Evolutionary conservation across 1,284 basidiomycete genomes (phyloP).

Genomic region (Microbotryum scabiosae): DNA sequence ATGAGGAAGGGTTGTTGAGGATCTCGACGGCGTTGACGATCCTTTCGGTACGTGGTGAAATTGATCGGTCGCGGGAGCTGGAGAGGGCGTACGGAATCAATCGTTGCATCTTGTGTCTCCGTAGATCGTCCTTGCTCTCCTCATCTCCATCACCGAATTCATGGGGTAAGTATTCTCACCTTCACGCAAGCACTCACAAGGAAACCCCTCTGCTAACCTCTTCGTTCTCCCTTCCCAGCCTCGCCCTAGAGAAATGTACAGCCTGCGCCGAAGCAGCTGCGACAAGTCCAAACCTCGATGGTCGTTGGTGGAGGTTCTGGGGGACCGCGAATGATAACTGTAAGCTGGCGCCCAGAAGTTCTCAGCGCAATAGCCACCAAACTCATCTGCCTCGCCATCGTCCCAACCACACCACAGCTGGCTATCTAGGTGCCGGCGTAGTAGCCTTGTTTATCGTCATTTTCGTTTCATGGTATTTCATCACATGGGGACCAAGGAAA

Average conservation of each 20-base stretch:
- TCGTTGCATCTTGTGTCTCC: no score
- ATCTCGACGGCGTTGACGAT: slow-evolving; percentile 38
- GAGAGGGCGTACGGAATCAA: no score
- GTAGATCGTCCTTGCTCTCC: slow-evolving; percentile 31
- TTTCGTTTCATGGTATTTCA: neutral
- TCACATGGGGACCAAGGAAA: no score
- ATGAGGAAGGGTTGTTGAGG: slow-evolving; percentile 26
- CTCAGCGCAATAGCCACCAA: no score
- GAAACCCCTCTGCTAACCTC: neutral
- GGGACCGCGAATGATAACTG: slow-evolving; percentile 37
- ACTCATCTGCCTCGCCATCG: neutral
- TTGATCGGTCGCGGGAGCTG: no score
- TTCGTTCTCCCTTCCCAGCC: neutral
- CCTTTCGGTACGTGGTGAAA: slow-evolving; percentile 34
- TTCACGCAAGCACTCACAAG: neutral
- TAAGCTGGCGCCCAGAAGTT: neutral
- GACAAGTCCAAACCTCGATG: slow-evolving; percentile 37
- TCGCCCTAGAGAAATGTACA: slow-evolving; percentile 37
- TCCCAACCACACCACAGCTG: slow-evolving; percentile 9
- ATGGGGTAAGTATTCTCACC: slow-evolving; percentile 32
- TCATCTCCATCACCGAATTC: slow-evolving; percentile 37
- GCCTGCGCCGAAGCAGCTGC: slow-evolving; percentile 38
- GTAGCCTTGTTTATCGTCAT: slow-evolving; percentile 37
- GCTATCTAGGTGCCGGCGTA: slow-evolving; percentile 41
- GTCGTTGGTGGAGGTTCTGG: slow-evolving; percentile 43